These are phyloP conservation scores for Rickenella mellea DNA, from an alignment of 768 basidiomycete genomes.

Conservation along the genomic window DNA sequence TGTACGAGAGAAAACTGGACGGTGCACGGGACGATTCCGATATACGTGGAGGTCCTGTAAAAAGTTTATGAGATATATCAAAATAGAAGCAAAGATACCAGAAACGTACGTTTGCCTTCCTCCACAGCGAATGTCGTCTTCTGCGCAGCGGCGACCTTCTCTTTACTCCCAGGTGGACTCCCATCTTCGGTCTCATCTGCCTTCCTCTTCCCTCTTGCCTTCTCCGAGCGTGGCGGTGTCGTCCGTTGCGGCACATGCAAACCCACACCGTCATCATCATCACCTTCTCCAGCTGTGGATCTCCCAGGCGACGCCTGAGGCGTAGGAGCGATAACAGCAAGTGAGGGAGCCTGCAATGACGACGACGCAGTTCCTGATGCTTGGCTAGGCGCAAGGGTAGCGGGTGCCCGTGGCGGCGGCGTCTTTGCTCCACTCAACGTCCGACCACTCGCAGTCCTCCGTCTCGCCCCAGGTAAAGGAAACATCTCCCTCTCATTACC, in stretches of 20 bases:
- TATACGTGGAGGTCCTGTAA: conserved; percentile 16
- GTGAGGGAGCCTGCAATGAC: background rate
- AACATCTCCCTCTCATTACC: too few relatives aligned
- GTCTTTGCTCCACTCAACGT: too few relatives aligned
- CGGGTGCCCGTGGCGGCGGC: too few relatives aligned
- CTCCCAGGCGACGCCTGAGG: background rate
- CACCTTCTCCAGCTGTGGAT: background rate
- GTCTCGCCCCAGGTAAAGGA: too few relatives aligned
- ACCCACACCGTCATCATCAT: too few relatives aligned
- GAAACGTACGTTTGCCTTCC: conserved; percentile 42
- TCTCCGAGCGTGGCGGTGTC: conserved; percentile 20
- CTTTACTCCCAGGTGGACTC: conserved; percentile 56
- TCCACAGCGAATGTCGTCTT: conserved; percentile 55
- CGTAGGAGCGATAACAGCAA: background rate
- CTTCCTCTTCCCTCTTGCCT: conserved; percentile 56
- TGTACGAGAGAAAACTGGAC: conserved; percentile 45
- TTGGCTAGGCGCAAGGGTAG: too few relatives aligned
- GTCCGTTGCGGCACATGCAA: background rate
- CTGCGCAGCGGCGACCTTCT: conserved; percentile 33
- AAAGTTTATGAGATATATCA: conserved; percentile 11
- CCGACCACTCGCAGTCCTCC: too few relatives aligned
- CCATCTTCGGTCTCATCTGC: conserved; percentile 57
- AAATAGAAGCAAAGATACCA: conserved; percentile 9
- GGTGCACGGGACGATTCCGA: conserved; percentile 47
- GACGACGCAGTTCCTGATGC: background rate